Percentiles rank a stretch among this genome's conserved stretches.
Conservation (phyloP, 768 basidiomycete genomes). For the Leccinum truebloodii region DNA sequence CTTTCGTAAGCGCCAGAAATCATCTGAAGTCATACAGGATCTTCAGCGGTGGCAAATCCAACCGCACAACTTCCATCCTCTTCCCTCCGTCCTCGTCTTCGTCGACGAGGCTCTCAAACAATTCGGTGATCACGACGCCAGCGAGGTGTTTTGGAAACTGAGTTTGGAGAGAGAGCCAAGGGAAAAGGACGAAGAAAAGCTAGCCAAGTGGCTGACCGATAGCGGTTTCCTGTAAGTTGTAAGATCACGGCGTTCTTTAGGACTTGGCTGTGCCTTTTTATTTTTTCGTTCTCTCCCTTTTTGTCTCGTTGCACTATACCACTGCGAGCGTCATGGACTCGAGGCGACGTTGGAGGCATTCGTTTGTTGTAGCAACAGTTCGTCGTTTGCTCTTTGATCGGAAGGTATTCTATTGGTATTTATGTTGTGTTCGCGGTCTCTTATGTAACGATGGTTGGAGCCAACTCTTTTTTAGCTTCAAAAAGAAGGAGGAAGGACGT, state of each 20-base stretch:
- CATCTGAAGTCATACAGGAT: constrained; percentile 57
- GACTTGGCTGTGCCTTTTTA: not conserved
- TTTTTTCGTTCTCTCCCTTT: not conserved
- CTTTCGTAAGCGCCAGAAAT: constrained; percentile 55
- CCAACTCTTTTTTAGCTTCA: no score
- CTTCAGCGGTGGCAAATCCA: constrained; percentile 57
- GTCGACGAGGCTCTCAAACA: constrained; percentile 42
- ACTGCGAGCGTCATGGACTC: constrained; percentile 8
- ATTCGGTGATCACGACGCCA: constrained; percentile 34
- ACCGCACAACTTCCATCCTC: constrained; percentile 53
- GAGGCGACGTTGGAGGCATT: not conserved
- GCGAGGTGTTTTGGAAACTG: constrained; percentile 44
- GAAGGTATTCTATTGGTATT: not conserved
- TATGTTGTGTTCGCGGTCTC: not conserved
- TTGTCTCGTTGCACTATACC: constrained; percentile 7
- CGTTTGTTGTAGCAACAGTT: not conserved
- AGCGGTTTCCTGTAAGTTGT: constrained; percentile 38
- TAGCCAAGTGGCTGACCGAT: constrained; percentile 42
- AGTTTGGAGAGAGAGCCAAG: constrained; percentile 54
- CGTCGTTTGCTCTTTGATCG: not conserved
- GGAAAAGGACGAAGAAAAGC: constrained; percentile 53
- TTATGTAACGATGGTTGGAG: no score
- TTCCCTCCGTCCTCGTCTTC: constrained; percentile 45
- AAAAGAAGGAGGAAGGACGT: no score
- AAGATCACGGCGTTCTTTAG: not conserved